Evolutionary conservation across 2,329 filamentous ascomycete genomes (phyloP), one percentile per base, ranked within the genome.

Genomic region (Stagonosporopsis vannaccii): DNA sequence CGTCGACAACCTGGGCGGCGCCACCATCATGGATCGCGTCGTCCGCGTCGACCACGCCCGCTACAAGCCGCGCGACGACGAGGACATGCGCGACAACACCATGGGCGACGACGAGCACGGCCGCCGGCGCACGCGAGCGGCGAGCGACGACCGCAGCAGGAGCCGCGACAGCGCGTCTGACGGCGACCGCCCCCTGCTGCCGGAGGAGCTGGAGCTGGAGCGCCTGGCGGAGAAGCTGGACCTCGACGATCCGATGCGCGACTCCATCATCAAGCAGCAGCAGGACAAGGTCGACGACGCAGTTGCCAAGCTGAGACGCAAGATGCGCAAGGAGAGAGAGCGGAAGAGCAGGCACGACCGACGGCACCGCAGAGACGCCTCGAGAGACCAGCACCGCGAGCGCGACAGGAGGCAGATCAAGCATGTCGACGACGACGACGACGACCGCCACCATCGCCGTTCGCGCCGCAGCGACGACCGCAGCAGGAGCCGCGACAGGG

Each of bases 201-300:
- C 87, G 58, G 93, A 97, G 71, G 93, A 98, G 78, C 80, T 81
- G 51, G 93, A 98, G 73, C 78, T 98, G 45, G 86, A 86, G 46
- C 83, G 87, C 40, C 75, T 98, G 52, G 86, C 96, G 48, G 80
- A 85, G 50, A 88, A 94, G 15, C 90, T 96, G 62, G 95, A 98
- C 63, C 93, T 97, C 22, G 94, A 98, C 59, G 95, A 99, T 74
- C 95, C 95, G 0, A 99, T 99, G 95, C 97, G 97, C 77, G 87
- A 86, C 33, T 97, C 91, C 68, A 74, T 98, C 61, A 87, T 97
- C 47, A 86, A 94, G 61, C 90, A 96, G 77, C 97, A 98, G 83
- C 92, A 90, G 77, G 91, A 92, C 72, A 91, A 97, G 73, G 85
- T 97, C 12, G 87, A 90, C 51, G 84, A 85, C 56, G 93, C 91